Evolutionary conservation across 768 basidiomycete species (phyloP).

Genomic region (Termitomyces sp.): DNA sequence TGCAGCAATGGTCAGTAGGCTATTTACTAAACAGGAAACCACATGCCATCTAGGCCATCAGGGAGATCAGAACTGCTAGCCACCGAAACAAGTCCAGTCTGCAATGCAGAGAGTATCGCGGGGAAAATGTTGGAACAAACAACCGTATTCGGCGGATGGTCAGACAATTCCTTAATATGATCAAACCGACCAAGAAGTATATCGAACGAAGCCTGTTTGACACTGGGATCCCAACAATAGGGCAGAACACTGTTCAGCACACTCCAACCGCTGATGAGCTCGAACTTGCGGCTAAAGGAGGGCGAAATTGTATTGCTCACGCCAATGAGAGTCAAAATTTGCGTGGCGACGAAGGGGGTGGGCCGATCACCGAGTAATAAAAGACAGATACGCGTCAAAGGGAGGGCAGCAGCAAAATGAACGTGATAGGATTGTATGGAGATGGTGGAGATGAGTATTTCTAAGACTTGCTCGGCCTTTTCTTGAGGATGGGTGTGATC

Average conservation of each 20-base stretch:
- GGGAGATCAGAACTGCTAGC: constrained; percentile 31
- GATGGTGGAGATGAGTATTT: constrained; percentile 59
- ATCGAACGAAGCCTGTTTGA: constrained; percentile 68
- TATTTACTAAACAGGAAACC: neutral
- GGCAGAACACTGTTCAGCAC: constrained; percentile 69
- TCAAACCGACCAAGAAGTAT: constrained; percentile 55
- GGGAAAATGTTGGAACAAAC: constrained; percentile 73
- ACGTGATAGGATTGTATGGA: constrained; percentile 52
- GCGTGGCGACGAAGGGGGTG: constrained; percentile 49
- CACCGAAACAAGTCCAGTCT: constrained; percentile 45
- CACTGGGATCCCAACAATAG: constrained; percentile 58
- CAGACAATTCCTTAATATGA: constrained; percentile 20
- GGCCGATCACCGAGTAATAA: constrained; percentile 81
- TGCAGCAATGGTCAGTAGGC: neutral
- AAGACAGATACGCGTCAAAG: constrained; percentile 74
- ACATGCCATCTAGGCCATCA: constrained; percentile 26
- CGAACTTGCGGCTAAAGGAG: constrained; percentile 79
- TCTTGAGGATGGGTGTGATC: constrained; percentile 46
- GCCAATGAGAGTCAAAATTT: constrained; percentile 57
- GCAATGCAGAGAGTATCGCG: constrained; percentile 67
- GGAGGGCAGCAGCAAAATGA: constrained; percentile 72
- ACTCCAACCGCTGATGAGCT: constrained; percentile 82
- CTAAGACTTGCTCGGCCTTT: constrained; percentile 68
- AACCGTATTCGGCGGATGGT: constrained; percentile 25
- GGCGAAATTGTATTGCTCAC: constrained; percentile 51